phyloP scores from a whole-genome alignment of 176 grass and related monocot species.

The Eleusine coracana region DNA sequence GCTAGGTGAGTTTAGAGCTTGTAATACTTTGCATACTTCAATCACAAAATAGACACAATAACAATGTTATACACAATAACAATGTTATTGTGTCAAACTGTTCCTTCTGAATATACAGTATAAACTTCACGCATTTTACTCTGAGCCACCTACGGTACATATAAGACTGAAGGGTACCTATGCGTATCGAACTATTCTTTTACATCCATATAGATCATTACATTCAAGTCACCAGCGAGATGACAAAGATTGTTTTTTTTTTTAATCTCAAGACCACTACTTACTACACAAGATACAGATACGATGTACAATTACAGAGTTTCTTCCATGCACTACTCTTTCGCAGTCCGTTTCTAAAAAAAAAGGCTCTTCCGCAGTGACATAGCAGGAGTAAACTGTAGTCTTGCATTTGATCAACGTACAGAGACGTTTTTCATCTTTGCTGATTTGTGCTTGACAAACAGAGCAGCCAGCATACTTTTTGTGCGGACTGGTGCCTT shows the following conservation, averaged over 20 bases:
- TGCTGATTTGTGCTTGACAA: slow-evolving; percentile 71
- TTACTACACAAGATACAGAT: slow-evolving; percentile 40
- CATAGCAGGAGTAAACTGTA: slow-evolving; percentile 26
- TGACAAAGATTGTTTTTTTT: slow-evolving; percentile 1
- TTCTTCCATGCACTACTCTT: slow-evolving; percentile 35
- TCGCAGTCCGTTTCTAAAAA: background rate
- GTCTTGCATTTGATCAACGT: slow-evolving; percentile 47
- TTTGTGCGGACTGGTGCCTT: slow-evolving; percentile 68
- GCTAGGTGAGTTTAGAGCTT: background rate
- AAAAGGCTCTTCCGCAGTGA: slow-evolving; percentile 16
- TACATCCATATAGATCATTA: slow-evolving; percentile 35
- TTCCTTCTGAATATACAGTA: background rate
- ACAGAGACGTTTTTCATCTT: slow-evolving; percentile 74
- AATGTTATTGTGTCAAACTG: background rate
- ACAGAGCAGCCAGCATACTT: slow-evolving; percentile 81
- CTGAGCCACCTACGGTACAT: background rate
- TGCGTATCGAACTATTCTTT: background rate
- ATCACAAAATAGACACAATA: background rate
- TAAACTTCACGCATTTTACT: background rate
- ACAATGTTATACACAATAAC: background rate
- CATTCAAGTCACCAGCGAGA: slow-evolving; percentile 37
- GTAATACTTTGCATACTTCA: background rate
- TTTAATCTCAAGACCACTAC: slow-evolving; percentile 22
- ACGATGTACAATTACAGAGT: slow-evolving; percentile 18
- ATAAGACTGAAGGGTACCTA: background rate